Evolutionary conservation across 2,329 filamentous ascomycete species (phyloP), one percentile per base, ranked within the genome.

Genomic region (Diaporthe sp.): DNA sequence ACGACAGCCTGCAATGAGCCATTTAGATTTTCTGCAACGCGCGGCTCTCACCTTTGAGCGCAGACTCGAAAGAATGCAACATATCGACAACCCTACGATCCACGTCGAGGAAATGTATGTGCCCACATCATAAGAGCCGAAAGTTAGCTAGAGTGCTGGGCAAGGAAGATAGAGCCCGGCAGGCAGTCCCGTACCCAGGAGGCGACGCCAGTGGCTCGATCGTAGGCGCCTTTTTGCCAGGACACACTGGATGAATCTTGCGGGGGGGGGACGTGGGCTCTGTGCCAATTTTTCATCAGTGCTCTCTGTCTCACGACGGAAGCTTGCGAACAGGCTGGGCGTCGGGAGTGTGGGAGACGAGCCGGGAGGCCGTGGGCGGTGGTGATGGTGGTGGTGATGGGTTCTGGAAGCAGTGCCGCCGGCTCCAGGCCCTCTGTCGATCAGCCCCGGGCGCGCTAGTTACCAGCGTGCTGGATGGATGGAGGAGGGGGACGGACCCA

Each of bases 221-320:
- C 61, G 28, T 9, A 15, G 2, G 44, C 10, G 3, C n/a, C 8
- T 1, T 10, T 10, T 10, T 2, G 8, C 4, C 9, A 4, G 2
- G 28, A 67, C 61, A 67, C 44, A 67, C 44, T n/a, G 22, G 61
- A 65, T 34, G 42, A 67, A 67, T 49, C 28, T 51, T 67, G 44
- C 37, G 31, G 8, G 34, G 31, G 34, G 31, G 34, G 44, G 1
- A 4, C 44, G 31, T 10, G 60, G 20, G 25, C 44, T 49, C 28
- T 28, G 58, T 51, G 28, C 4, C 17, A 39, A 39, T 15, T 1
- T 37, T 2, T 28, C 5, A 39, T n/a, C 63, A 53, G 63, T 53
- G 22, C 65, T 8, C 34, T 6, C 47, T 37, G 31, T 53, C 65
- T 68, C 31, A 42, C 39, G 15, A 53, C 7, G 47, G 47, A 68